A percentile compares a stretch with the other conserved stretches of the same genome.
These are phyloP conservation scores for Trypanosomatidae sp. DNA, from an alignment of 208 protist genomes.

Conservation along the genomic window DNA sequence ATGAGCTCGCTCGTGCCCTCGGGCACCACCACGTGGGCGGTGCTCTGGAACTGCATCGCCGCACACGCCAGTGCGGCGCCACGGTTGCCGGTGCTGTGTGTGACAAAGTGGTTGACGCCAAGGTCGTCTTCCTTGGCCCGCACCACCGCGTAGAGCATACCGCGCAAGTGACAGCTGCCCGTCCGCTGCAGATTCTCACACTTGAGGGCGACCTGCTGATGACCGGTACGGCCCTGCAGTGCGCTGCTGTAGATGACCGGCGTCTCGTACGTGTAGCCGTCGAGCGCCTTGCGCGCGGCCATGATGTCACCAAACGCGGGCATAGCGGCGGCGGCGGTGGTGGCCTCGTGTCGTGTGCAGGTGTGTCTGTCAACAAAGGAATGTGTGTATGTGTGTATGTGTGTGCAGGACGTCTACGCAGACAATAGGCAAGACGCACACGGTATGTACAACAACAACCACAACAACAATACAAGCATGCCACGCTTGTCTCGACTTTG, in stretches of 20 bases:
- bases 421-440: no score
- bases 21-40: slow-evolving; percentile 83
- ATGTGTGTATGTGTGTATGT: no score
- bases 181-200: slow-evolving; percentile 75
- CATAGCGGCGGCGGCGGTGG: background rate
- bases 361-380: no score
- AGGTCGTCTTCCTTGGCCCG: slow-evolving; percentile 48
- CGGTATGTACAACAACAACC: no score
- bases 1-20: slow-evolving; percentile 60
- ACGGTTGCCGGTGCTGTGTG: slow-evolving; percentile 87
- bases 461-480: no score
- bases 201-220: slow-evolving; percentile 51
- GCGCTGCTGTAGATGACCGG: slow-evolving; percentile 49
- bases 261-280: slow-evolving; percentile 56
- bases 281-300: slow-evolving; percentile 38
- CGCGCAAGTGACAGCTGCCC: slow-evolving; percentile 55
- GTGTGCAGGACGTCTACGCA: no score
- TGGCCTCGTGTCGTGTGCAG: background rate
- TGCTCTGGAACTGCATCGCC: slow-evolving; percentile 57
- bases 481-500: no score
- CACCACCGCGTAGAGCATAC: slow-evolving; percentile 62
- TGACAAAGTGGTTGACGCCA: slow-evolving; percentile 64
- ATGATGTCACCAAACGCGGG: slow-evolving; percentile 42
- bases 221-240: slow-evolving; percentile 20
- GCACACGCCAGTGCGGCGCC: slow-evolving; percentile 85